A percentile compares a stretch with the other conserved stretches of the same genome.
These are phyloP conservation scores for Komagataella phaffii DNA, from an alignment of 805 yeast genomes.

Conservation along the genomic window DNA sequence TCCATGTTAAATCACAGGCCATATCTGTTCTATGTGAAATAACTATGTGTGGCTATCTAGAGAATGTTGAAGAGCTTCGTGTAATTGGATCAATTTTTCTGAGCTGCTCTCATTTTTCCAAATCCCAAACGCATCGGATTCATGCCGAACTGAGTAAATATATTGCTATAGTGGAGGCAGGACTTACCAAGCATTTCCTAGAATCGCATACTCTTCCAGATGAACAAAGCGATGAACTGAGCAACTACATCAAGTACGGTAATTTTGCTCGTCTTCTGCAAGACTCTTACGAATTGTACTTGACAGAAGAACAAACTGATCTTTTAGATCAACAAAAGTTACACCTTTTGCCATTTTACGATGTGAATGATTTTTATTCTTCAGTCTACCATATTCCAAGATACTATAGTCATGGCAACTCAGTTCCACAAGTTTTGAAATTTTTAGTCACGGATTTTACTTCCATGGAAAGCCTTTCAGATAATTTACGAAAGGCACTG, in stretches of 20 bases:
- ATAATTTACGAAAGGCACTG: background rate
- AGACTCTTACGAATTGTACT: conserved; percentile 16
- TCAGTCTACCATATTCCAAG: conserved; percentile 4
- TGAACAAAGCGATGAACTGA: conserved; percentile 13
- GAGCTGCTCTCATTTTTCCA: conserved; percentile 3
- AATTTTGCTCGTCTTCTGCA: conserved; percentile 14
- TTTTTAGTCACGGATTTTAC: background rate
- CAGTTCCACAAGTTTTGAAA: background rate
- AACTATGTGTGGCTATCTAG: conserved; percentile 47
- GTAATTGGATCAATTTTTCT: conserved; percentile 29
- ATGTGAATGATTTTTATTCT: conserved; percentile 6
- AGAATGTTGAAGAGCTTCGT: conserved; percentile 36
- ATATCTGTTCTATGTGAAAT: conserved; percentile 41
- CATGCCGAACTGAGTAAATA: conserved; percentile 41
- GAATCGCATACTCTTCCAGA: conserved; percentile 18
- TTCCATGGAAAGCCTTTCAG: background rate
- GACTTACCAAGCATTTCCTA: conserved; percentile 20
- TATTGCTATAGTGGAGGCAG: conserved; percentile 28
- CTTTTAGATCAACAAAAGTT: conserved; percentile 2
- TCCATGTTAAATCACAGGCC: conserved; percentile 37
- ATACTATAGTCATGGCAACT: background rate
- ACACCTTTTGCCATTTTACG: background rate
- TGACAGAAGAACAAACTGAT: conserved; percentile 5
- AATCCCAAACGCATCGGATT: conserved; percentile 12
- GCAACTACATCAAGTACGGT: conserved; percentile 15